A percentile compares a stretch with the other conserved stretches of the same genome.
Evolutionary conservation across 495 filamentous ascomycete genomes (phyloP).

Genomic region (Penicillium silybi): DNA sequence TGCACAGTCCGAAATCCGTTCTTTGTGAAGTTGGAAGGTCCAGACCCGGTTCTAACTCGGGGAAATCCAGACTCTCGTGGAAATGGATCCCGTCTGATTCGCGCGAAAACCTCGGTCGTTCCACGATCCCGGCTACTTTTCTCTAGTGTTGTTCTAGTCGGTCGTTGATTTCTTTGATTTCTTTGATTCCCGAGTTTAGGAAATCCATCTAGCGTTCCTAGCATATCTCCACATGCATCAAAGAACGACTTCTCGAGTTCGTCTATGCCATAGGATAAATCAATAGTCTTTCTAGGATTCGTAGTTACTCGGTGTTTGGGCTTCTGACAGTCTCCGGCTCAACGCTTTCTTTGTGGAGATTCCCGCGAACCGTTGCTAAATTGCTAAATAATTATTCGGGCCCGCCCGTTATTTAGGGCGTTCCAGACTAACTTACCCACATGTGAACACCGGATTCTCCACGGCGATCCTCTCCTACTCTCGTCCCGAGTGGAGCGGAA

Average conservation of each 20-base stretch:
- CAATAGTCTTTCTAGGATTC: neutral
- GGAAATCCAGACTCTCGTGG: neutral
- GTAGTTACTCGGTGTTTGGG: neutral
- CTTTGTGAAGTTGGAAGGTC: neutral
- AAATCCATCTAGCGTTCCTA: neutral
- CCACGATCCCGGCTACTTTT: neutral
- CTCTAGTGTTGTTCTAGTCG: neutral
- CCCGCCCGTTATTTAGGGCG: neutral
- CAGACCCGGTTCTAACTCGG: too few species aligned
- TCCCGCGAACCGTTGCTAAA: neutral
- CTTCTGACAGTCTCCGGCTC: neutral
- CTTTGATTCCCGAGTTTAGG: neutral
- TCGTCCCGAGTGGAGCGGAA: conserved; percentile 1
- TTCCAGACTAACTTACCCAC: neutral
- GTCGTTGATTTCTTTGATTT: neutral
- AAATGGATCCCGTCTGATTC: conserved; percentile 2
- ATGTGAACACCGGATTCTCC: neutral
- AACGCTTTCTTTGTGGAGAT: neutral
- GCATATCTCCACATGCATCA: neutral
- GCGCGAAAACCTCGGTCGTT: conserved; percentile 6
- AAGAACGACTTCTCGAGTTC: neutral
- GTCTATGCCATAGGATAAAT: neutral
- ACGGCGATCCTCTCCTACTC: neutral
- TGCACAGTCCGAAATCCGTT: neutral
- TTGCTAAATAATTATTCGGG: too few species aligned